These are phyloP conservation scores for Balansia obtecta DNA, from an alignment of 2,329 filamentous ascomycete species.

Conservation along the genomic window DNA sequence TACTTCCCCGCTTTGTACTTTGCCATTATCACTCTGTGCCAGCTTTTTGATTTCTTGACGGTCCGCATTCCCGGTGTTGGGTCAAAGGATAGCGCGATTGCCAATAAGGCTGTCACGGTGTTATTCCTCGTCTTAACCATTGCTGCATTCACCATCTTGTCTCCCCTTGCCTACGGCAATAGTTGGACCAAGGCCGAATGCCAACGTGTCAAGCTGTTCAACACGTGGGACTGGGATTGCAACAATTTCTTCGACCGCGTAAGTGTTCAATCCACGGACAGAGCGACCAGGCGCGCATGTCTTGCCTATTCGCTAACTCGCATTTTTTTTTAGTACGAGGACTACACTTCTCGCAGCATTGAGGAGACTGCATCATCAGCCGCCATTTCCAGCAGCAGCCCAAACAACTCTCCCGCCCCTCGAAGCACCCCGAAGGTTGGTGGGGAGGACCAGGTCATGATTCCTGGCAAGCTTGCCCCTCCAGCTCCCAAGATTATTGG, in stretches of 20 bases:
- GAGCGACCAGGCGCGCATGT: too few species aligned
- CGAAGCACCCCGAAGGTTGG: not conserved
- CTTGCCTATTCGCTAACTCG: constrained; percentile 8
- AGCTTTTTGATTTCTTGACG: constrained; percentile 76
- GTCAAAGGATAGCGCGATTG: constrained; percentile 50
- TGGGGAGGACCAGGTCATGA: constrained; percentile 13
- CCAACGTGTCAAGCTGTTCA: constrained; percentile 73
- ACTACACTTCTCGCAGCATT: constrained; percentile 8
- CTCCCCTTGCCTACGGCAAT: constrained; percentile 86
- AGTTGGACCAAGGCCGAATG: constrained; percentile 86
- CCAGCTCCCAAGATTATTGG: constrained; percentile 35
- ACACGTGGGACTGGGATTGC: constrained; percentile 95
- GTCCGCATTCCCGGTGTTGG: constrained; percentile 58
- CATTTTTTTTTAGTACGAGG: constrained; percentile 4
- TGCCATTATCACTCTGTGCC: constrained; percentile 76
- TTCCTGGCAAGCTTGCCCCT: constrained; percentile 39
- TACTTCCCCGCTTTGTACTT: constrained; percentile 98
- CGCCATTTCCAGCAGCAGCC: constrained; percentile 14
- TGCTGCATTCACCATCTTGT: constrained; percentile 69
- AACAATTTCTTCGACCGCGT: constrained; percentile 81
- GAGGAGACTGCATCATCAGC: constrained; percentile 15
- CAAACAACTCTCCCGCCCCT: constrained; percentile 9
- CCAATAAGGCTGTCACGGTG: constrained; percentile 64
- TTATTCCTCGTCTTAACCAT: constrained; percentile 63
- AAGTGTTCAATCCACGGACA: constrained; percentile 32